Conservation (phyloP, 306 rosid species). For the Pyrus pyrifolia region DNA sequence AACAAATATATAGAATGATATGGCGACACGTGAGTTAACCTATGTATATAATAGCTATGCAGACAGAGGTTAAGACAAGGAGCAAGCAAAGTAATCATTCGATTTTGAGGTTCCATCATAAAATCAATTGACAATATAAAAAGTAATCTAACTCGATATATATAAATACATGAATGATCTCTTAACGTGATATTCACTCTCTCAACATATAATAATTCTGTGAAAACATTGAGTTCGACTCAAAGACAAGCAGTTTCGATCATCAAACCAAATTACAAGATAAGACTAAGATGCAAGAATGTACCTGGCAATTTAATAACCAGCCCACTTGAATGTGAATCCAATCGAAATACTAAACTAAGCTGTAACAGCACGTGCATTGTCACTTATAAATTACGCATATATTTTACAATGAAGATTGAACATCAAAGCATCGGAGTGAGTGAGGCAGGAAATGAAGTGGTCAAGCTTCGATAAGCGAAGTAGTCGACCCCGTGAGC, state of each 20-base stretch:
- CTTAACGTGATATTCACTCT: not conserved
- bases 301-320: not conserved
- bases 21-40: not conserved
- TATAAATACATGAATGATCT: not conserved
- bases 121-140: too few species aligned
- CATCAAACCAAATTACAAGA: not conserved
- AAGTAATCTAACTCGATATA: not conserved
- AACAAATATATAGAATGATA: not conserved
- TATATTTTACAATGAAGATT: too few species aligned
- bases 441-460: not conserved
- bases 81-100: too few species aligned
- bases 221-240: not conserved
- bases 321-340: not conserved
- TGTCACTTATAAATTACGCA: not conserved
- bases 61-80: too few species aligned
- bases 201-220: too few species aligned
- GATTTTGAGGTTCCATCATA: too few species aligned
- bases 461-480: conserved; percentile 19
- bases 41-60: too few species aligned
- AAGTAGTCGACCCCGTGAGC: conserved; percentile 29
- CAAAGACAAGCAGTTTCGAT: not conserved
- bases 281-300: not conserved
- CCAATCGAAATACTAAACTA: not conserved
- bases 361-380: not conserved
- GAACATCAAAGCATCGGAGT: conserved; percentile 2